Percentiles rank a stretch among this genome's conserved stretches.
Conservation (phyloP, 2,329 filamentous ascomycete genomes). For the Fusarium longipes region DNA sequence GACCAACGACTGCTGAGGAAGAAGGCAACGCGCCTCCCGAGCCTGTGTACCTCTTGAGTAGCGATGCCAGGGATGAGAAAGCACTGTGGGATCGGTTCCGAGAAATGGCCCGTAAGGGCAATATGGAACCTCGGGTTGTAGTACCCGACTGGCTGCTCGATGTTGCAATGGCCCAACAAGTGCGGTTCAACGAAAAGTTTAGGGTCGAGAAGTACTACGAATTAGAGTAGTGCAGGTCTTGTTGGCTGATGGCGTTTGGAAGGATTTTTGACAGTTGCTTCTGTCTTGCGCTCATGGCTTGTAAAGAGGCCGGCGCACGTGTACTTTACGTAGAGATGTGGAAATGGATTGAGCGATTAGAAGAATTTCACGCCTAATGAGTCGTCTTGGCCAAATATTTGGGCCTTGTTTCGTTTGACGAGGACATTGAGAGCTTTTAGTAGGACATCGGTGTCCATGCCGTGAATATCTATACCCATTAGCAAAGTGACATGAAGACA, state of each 20-base stretch:
- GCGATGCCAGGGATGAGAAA: constrained; percentile 72
- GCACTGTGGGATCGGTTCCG: constrained; percentile 83
- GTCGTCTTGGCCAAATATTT: constrained; percentile 91
- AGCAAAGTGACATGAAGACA: constrained; percentile 2
- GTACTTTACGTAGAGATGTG: constrained; percentile 35
- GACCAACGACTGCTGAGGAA: constrained; percentile 72
- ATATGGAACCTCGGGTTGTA: constrained; percentile 85
- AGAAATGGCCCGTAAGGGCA: constrained; percentile 79
- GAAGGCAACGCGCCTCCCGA: constrained; percentile 71
- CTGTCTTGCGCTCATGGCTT: constrained; percentile 1
- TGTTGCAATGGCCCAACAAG: constrained; percentile 87
- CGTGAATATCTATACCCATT: constrained; percentile 74
- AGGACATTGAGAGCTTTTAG: constrained; percentile 82
- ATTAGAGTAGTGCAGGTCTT: constrained; percentile 14
- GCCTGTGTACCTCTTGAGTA: constrained; percentile 86
- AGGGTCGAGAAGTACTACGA: constrained; percentile 60
- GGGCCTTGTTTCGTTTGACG: constrained; percentile 90
- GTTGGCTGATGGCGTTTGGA: constrained; percentile 39
- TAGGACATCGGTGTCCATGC: constrained; percentile 86
- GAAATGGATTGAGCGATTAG: constrained; percentile 58
- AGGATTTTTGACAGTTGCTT: constrained; percentile 20
- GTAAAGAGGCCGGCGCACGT: constrained; percentile 16
- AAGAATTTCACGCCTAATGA: constrained; percentile 97
- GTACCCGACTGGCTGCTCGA: constrained; percentile 90
- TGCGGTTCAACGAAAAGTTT: constrained; percentile 75